Conservation (phyloP, 2,329 filamentous ascomycete species). For the Gliomastix tumulicola region DNA sequence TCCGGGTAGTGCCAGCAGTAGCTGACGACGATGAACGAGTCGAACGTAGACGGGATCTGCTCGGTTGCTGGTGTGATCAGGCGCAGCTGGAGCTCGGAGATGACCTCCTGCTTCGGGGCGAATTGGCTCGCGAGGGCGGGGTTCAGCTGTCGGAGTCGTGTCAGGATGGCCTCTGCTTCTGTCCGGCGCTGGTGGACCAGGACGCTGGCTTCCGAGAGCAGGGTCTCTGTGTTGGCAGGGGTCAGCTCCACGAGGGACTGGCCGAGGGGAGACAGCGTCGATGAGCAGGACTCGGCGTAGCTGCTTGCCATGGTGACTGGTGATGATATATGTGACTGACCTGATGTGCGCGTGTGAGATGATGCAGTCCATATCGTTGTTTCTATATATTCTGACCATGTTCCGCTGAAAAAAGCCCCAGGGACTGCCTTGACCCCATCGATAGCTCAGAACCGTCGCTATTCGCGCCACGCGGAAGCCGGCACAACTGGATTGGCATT, state of each 20-base stretch:
- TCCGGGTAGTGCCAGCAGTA: not conserved
- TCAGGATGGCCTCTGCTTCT: not conserved
- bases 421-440: too few relatives aligned
- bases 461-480: too few relatives aligned
- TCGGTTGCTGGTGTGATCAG: not conserved
- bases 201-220: not conserved
- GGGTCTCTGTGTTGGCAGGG: not conserved
- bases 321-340: too few relatives aligned
- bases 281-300: not conserved
- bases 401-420: too few relatives aligned
- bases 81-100: not conserved
- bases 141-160: not conserved
- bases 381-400: too few relatives aligned
- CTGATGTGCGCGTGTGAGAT: too few relatives aligned
- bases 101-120: not conserved
- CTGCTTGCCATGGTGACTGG: not conserved
- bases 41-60: not conserved
- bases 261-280: not conserved
- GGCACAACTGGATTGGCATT: too few relatives aligned
- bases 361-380: too few relatives aligned
- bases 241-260: not conserved
- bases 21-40: not conserved
- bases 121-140: not conserved
- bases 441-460: too few relatives aligned
- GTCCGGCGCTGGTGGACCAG: not conserved